Percentiles rank a stretch among this genome's conserved stretches.
Evolutionary conservation across 2,329 filamentous ascomycete genomes (phyloP).

Genomic region (Aspergillus neoniger): DNA sequence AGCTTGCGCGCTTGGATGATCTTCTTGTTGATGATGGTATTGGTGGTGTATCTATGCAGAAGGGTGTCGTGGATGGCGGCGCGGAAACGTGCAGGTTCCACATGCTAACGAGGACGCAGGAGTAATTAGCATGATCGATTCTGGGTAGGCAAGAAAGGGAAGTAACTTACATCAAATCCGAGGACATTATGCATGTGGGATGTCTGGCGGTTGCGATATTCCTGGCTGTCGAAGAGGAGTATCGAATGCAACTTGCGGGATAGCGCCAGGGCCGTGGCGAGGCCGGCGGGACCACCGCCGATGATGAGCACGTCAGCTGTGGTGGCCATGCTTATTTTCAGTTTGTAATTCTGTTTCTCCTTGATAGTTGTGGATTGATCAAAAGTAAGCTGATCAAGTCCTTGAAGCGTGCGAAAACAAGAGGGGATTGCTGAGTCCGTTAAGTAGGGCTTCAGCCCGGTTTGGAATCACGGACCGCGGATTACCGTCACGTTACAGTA

Average conservation of each 20-base stretch:
- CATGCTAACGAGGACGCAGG: constrained; percentile 28
- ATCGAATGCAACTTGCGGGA: constrained; percentile 56
- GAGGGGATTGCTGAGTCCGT: background rate
- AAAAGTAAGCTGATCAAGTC: too few relatives aligned
- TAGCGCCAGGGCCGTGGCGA: constrained; percentile 53
- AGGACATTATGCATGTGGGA: constrained; percentile 60
- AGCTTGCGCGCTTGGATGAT: constrained; percentile 24
- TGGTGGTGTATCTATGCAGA: constrained; percentile 6
- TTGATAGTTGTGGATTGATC: too few relatives aligned
- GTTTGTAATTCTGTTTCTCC: background rate
- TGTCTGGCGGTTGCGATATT: constrained; percentile 56
- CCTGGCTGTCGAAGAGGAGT: constrained; percentile 57
- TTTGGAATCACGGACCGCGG: background rate
- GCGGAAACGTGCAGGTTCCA: constrained; percentile 3
- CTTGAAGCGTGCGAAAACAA: background rate
- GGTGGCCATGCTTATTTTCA: background rate
- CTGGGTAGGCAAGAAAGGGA: background rate
- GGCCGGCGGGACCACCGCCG: constrained; percentile 55
- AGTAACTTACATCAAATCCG: constrained; percentile 29
- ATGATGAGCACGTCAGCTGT: constrained; percentile 51
- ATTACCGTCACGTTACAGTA: background rate
- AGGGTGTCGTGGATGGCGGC: background rate
- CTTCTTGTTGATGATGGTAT: background rate
- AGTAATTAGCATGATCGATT: too few relatives aligned
- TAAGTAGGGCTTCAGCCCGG: constrained; percentile 1